Evolutionary conservation across 2,329 filamentous ascomycete species (phyloP), one percentile per base, ranked within the genome.

Genomic region (Macrophomina phaseolina): DNA sequence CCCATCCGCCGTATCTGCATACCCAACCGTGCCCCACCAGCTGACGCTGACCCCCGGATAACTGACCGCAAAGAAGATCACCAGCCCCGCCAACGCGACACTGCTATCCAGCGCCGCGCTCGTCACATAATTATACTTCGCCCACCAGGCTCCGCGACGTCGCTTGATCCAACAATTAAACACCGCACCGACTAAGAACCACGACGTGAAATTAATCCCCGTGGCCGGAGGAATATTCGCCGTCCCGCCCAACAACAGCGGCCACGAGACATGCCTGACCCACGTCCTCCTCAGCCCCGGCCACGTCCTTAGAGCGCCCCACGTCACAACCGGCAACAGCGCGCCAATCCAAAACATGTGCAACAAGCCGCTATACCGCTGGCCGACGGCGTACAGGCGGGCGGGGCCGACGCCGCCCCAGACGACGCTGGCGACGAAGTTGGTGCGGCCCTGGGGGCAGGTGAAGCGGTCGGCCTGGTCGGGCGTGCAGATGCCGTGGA

Each of bases 121-220:
- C 0, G 89, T 87, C 73, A 92, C 84, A 75, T 92, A 93, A 80
- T 93, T 92, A 80, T 91, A 92, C 76, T 89, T 87, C 77, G 90
- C 81, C 90, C 90, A 92, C 90, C 90, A 92, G 32, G 88, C 90
- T 4, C 84, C 86, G 78, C 86, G 90, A 69, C 86, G 84, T 67
- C 88, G 83, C 74, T 86, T 86, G 74, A 92, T 85, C 71, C 83
- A 87, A 72, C 85, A 90, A 78, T 92, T 91, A 80, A 92, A 92
- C 42, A 89, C 69, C 56, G 85, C 83, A 5, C 90, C 90, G 7
- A 90, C 86, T 28, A 87, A 75, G 5, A 86, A 89, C 90, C 90
- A 92, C 73, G 86, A 86, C 51, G 91, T 85, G 73, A 91, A 92
- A 70, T 87, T 91, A 70, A 90, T 86, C 0, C 89, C 86, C 0